Evolutionary conservation across 495 filamentous ascomycete species (phyloP).

Genomic region (Extremus antarcticus): DNA sequence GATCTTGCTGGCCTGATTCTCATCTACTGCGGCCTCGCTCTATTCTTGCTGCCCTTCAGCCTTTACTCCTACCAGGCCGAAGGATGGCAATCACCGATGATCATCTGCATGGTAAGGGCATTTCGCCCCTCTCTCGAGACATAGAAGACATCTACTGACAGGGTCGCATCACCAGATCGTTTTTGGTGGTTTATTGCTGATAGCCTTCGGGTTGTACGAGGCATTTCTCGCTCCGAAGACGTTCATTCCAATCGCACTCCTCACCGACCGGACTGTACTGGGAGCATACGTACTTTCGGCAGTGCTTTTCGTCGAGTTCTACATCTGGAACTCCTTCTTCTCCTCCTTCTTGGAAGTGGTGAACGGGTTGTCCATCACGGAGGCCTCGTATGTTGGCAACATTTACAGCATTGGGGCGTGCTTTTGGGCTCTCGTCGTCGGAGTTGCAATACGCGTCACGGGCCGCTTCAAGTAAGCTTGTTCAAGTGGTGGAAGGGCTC

Average conservation of each 20-base stretch:
- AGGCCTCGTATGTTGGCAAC: conserved; percentile 44
- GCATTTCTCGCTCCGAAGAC: conserved; percentile 41
- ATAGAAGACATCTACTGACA: no score
- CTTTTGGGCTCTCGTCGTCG: conserved; percentile 34
- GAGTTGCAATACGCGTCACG: conserved; percentile 36
- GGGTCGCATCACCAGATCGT: no score
- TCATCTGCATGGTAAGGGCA: conserved; percentile 50
- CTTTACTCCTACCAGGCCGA: conserved; percentile 37
- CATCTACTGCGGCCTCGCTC: conserved; percentile 44
- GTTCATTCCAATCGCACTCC: conserved; percentile 50
- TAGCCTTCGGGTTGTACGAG: conserved; percentile 52
- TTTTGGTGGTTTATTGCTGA: conserved; percentile 44
- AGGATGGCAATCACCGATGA: conserved; percentile 39
- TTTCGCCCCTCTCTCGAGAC: no score
- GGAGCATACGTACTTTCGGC: conserved; percentile 49
- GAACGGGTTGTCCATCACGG: background rate
- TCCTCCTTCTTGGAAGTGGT: conserved; percentile 3
- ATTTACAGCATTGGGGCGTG: conserved; percentile 65
- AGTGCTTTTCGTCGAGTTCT: conserved; percentile 9
- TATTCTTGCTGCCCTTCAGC: conserved; percentile 55
- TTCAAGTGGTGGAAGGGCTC: no score
- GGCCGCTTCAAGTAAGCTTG: conserved; percentile 52
- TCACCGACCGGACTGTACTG: conserved; percentile 54
- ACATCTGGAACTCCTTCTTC: conserved; percentile 38
- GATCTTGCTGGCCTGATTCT: conserved; percentile 52